Evolutionary conservation across 345 rosid species (phyloP), one percentile per base, ranked within the genome.

Genomic region (Euphorbia peplus): DNA sequence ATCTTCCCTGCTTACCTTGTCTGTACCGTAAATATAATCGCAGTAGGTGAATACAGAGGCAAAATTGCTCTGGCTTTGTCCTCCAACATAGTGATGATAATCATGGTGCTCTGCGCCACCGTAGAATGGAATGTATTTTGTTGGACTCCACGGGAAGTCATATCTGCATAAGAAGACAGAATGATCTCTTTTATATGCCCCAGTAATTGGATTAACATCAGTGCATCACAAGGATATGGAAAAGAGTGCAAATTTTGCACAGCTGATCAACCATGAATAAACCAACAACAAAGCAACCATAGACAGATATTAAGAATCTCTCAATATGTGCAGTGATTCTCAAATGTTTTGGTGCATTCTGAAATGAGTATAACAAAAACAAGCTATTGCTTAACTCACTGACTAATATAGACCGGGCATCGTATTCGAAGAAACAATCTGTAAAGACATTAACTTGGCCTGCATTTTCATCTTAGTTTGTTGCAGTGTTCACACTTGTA

Each of bases 61-160:
- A 64, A 95, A 95, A 80, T 95, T 95, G 80, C 99, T 92, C 56
- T 92, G 99, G 88, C 98, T 92, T 78, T 95, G 96, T 75, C 86
- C 97, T 75, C 99, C 99, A 70, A 95, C 98, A 69, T 91, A 95
- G 75, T 95, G 99, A 78, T 95, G 98, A 71, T 95, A 95, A 78
- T 95, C 99, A 66, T 95, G 99, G 80, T 95, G 83, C 67, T 95
- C 96, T 19, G 99, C 96, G 2, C 99, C 99, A 44, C 98, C 97
- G 63, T 95, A 95, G 76, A 95, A 95, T 46, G 99, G 99, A 28
- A 95, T 90, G 67, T 86, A 90, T 72, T 84, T 95, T 55, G 95
- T 84, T 46, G 90, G 88, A 81, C 67, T 66, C 99, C 99, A 95
- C 25, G 96, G 99, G 64, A 91, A 88, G 74, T 91, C 95, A 63